These are phyloP conservation scores for Hortaea werneckii DNA, from an alignment of 2,329 filamentous ascomycete genomes.

Conservation along the genomic window DNA sequence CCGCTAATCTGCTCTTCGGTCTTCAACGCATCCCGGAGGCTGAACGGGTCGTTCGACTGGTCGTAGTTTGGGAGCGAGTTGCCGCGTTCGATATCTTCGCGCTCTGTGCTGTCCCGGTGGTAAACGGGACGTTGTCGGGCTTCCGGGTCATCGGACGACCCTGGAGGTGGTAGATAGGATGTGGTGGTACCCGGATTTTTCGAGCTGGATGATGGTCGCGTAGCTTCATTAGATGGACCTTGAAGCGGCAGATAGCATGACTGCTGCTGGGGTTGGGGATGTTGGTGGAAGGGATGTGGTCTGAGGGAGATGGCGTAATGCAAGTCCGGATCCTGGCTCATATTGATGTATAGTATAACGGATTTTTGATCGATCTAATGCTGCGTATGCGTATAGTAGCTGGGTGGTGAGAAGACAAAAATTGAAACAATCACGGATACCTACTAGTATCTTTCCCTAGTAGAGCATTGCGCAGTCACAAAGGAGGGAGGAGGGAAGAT, in stretches of 20 bases:
- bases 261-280: constrained; percentile 19
- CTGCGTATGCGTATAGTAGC: too few relatives aligned
- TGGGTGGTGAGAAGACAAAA: too few relatives aligned
- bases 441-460: too few relatives aligned
- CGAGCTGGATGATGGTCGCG: constrained; percentile 12
- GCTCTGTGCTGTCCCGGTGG: constrained; percentile 20
- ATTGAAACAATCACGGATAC: too few relatives aligned
- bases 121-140: constrained; percentile 26
- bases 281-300: constrained; percentile 34
- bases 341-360: not conserved
- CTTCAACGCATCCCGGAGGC: constrained; percentile 68
- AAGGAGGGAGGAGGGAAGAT: too few relatives aligned
- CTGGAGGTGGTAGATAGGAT: constrained; percentile 21
- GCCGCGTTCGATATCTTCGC: constrained; percentile 36
- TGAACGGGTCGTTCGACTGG: constrained; percentile 67
- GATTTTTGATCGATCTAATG: too few relatives aligned
- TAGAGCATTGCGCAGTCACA: too few relatives aligned
- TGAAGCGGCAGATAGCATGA: constrained; percentile 13
- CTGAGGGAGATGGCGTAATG: constrained; percentile 40
- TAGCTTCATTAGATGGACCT: constrained; percentile 14
- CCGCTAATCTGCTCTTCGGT: constrained; percentile 58
- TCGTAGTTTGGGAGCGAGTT: constrained; percentile 47
- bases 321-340: constrained; percentile 32
- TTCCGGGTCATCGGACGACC: constrained; percentile 4
- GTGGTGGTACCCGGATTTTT: constrained; percentile 28